Percentiles rank a stretch among this genome's conserved stretches.
These are phyloP conservation scores for Diaporthe eres DNA, from an alignment of 2,329 filamentous ascomycete species.

Conservation along the genomic window DNA sequence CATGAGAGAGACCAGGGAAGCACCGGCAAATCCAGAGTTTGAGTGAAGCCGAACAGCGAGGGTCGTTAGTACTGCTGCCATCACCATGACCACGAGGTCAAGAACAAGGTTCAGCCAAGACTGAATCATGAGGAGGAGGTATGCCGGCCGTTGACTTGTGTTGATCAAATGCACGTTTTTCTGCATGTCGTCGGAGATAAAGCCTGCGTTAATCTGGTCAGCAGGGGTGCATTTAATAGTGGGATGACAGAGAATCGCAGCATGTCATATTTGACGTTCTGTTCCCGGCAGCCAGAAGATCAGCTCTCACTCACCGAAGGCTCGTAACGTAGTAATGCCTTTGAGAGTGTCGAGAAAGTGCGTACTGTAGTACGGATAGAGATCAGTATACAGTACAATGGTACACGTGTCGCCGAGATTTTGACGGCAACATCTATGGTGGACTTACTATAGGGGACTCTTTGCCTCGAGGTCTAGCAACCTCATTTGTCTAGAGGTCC, in stretches of 20 bases:
- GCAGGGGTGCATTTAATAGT: conserved; percentile 54
- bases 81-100: conserved; percentile 62
- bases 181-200: conserved; percentile 15
- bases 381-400: background rate
- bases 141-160: conserved; percentile 68
- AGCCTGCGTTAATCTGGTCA: background rate
- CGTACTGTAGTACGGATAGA: conserved; percentile 46
- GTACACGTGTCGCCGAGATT: no score
- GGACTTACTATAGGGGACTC: conserved; percentile 63
- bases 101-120: conserved; percentile 69
- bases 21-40: conserved; percentile 56
- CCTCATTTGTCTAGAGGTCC: conserved; percentile 70
- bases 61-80: conserved; percentile 63
- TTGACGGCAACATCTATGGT: background rate
- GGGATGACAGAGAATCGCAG: conserved; percentile 49
- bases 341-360: conserved; percentile 71
- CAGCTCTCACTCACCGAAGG: conserved; percentile 53
- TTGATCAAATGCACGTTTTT: conserved; percentile 58
- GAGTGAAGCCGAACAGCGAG: conserved; percentile 60
- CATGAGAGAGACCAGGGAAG: conserved; percentile 56
- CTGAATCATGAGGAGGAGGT: conserved; percentile 70
- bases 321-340: conserved; percentile 69
- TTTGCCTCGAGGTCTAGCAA: conserved; percentile 72
- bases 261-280: conserved; percentile 57
- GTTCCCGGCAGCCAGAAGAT: no score